A percentile compares a stretch with the other conserved stretches of the same genome.
These are phyloP conservation scores for Calonectria pseudoreteaudii DNA, from an alignment of 2,329 filamentous ascomycete genomes.

Conservation along the genomic window DNA sequence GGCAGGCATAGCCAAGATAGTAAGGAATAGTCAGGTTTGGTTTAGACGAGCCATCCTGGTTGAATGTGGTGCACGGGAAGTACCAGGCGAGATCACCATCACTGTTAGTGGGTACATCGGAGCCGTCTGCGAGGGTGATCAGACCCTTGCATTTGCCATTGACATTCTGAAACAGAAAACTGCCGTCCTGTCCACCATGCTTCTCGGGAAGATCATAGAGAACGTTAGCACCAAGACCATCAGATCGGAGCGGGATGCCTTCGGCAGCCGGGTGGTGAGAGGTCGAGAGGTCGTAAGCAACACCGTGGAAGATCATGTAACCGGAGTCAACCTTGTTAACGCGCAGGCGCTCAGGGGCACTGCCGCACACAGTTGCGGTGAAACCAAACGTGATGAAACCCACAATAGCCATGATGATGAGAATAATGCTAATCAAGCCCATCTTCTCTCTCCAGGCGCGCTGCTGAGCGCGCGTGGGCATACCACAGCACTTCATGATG, in stretches of 20 bases:
- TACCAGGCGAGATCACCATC: conserved; percentile 90
- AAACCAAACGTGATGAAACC: conserved; percentile 98
- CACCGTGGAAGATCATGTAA: conserved; percentile 97
- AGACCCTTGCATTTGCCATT: conserved; percentile 95
- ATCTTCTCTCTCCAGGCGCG: conserved; percentile 98
- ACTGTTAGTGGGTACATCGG: conserved; percentile 82
- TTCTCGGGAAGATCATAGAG: conserved; percentile 87
- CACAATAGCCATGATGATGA: conserved; percentile 87
- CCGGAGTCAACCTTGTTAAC: conserved; percentile 84
- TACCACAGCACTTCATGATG: conserved; percentile 86
- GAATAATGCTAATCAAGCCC: conserved; percentile 92
- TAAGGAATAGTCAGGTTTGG: conserved; percentile 80
- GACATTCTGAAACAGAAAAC: conserved; percentile 98
- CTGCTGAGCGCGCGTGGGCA: conserved; percentile 85
- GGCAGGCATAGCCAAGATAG: conserved; percentile 89
- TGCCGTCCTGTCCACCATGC: conserved; percentile 90
- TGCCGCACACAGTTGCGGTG: conserved; percentile 85
- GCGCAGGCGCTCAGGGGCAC: conserved; percentile 77
- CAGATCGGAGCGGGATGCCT: conserved; percentile 72
- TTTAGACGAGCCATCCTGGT: conserved; percentile 88
- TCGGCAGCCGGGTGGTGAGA: conserved; percentile 84
- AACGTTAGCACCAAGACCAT: conserved; percentile 76
- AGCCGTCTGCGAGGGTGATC: conserved; percentile 77
- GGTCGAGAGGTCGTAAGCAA: conserved; percentile 83
- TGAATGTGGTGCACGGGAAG: conserved; percentile 91